Evolutionary conservation across 768 basidiomycete species (phyloP), one percentile per base, ranked within the genome.

Genomic region (Pulveroboletus sp.): DNA sequence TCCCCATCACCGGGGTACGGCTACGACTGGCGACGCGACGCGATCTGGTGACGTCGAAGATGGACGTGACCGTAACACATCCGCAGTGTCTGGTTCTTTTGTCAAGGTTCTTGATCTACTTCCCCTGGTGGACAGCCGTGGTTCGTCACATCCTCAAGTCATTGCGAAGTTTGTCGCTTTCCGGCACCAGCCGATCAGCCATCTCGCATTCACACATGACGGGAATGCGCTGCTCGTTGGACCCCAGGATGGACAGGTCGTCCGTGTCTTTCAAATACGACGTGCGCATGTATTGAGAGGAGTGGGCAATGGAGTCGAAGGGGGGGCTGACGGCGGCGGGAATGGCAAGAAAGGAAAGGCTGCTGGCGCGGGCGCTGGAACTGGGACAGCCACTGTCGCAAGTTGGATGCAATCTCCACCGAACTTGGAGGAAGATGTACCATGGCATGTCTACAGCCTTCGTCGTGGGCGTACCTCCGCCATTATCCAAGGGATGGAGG

Each of bases 391-490:
- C 27, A 38, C 43, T 20, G 36, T 43, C 12, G 12, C 44, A 7
- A 46, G 45, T 16, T 44, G 48, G 49, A 40, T 47, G 13, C 19
- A 52, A 21, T 13, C 44, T 1, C 20, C 39, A 24, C 37, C 38
- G 16, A 42, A 37, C n/a, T 8, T 42, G 11, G 55, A 57, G 49
- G 47, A 52, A 46, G 49, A 62, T 23, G 56, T 62, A 13, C 72
- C 76, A 8, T 77, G 73, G 69, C 84, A 85, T 52, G 50, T 85
- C 48, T 92, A 92, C 52, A 78, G 81, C 51, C 69, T 93, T 19
- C 72, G 76, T 37, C 73, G 89, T n/a, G 90, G 90, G 6, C 71
- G 78, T 21, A 89, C 87, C n/a, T 72, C 74, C 3, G 87, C 82
- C 6, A 67, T 79, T 5, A 76, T 92, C 13, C 79, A 83, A 45